Percentiles rank a stretch among this genome's conserved stretches.
Evolutionary conservation across 257 asterid species (phyloP).

Genomic region (Gardenia jasminoides): DNA sequence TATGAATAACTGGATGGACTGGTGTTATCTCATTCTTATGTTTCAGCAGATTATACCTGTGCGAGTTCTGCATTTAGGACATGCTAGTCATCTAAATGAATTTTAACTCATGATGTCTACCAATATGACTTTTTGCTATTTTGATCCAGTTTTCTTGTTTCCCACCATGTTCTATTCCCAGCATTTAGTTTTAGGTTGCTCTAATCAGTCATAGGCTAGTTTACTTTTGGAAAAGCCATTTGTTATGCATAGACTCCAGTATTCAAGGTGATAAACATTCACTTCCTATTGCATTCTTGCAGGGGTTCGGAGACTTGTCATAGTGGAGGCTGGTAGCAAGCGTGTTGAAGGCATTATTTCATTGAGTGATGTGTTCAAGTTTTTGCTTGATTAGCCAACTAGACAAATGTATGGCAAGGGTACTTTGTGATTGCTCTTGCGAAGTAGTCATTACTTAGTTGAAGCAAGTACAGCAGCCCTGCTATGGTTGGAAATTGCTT

Average conservation of each 20-base stretch:
- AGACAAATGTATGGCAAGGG: constrained; percentile 16
- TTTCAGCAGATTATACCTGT: background rate
- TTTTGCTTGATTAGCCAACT: constrained; percentile 48
- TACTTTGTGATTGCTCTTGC: constrained; percentile 18
- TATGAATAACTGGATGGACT: background rate
- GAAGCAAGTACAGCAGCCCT: constrained; percentile 13
- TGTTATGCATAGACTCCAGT: background rate
- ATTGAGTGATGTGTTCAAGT: constrained; percentile 59
- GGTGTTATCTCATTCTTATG: background rate
- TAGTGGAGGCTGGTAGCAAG: constrained; percentile 78
- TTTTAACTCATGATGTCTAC: background rate
- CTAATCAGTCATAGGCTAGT: background rate
- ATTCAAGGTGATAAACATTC: background rate
- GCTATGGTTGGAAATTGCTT: constrained; percentile 13
- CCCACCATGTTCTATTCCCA: background rate
- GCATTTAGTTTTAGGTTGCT: background rate
- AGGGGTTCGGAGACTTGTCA: constrained; percentile 69
- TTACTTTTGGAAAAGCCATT: background rate
- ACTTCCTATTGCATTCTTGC: constrained; percentile 16
- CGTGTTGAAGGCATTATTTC: constrained; percentile 75
- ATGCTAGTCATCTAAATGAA: background rate
- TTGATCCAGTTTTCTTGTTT: background rate
- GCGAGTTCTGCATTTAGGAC: background rate
- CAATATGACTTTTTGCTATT: background rate
- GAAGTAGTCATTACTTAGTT: constrained; percentile 15